phyloP scores from a whole-genome alignment of 2,329 filamentous ascomycete species.

The Fusarium equiseti region DNA sequence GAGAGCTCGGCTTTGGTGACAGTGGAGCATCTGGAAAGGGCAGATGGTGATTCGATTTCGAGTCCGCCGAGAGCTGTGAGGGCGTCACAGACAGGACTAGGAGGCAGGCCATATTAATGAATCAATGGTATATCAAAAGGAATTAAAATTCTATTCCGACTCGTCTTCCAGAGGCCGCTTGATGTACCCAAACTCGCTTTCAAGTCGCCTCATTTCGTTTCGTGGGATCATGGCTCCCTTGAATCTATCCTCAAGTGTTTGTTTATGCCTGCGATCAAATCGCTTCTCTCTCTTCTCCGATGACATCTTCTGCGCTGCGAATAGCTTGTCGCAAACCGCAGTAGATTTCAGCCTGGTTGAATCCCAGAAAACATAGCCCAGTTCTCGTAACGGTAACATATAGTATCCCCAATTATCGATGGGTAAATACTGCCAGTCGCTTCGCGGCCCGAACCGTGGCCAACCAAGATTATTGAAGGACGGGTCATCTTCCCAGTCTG shows the following conservation, averaged over 20 bases:
- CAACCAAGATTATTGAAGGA: background rate
- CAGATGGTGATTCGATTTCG: fast-evolving
- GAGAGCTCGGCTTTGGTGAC: constrained; percentile 1
- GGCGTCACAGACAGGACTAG: background rate
- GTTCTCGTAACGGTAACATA: background rate
- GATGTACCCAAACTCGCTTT: background rate
- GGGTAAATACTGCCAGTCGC: fast-evolving
- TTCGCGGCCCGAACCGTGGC: no score
- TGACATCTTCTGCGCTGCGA: no score
- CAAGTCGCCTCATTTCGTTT: fast-evolving
- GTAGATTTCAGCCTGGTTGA: background rate
- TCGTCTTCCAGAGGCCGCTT: background rate
- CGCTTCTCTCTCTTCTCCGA: no score
- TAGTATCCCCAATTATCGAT: background rate
- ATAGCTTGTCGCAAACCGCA: no score
- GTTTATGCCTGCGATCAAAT: background rate
- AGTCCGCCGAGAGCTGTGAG: background rate
- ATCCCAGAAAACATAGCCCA: background rate
- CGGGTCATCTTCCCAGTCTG: background rate
- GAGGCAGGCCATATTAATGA: background rate
- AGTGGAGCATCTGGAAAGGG: constrained; percentile 10
- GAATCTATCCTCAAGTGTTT: fast-evolving
- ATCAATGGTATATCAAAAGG: no score
- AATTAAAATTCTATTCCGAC: no score
- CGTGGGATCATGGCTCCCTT: background rate